Conservation (phyloP, 1,284 basidiomycete genomes). For the Tremellales sp. region DNA sequence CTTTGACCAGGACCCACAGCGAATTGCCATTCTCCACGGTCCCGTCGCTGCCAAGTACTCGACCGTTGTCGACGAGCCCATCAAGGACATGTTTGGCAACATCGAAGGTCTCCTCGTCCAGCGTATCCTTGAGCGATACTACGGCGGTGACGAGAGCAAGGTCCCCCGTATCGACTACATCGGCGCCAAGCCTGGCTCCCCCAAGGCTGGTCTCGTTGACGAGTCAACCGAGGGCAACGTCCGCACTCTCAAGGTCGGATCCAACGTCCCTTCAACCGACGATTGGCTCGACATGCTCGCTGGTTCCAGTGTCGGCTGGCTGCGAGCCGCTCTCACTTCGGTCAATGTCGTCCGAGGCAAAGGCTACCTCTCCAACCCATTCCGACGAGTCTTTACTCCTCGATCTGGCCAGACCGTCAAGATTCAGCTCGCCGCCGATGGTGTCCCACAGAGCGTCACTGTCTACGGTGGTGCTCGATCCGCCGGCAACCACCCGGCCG, state of each 20-base stretch:
- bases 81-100: constrained; percentile 84
- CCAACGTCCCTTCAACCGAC: constrained; percentile 57
- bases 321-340: constrained; percentile 77
- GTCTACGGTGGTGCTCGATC: constrained; percentile 78
- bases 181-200: constrained; percentile 53
- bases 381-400: constrained; percentile 80
- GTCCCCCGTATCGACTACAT: constrained; percentile 87
- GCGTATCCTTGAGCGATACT: constrained; percentile 75
- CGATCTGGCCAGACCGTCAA: constrained; percentile 73
- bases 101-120: constrained; percentile 74
- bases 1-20: constrained; percentile 95
- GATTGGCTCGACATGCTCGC: constrained; percentile 84
- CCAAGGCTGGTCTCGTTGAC: constrained; percentile 53
- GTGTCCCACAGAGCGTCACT: constrained; percentile 53
- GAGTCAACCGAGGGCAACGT: constrained; percentile 52
- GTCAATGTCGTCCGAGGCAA: constrained; percentile 78
- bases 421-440: constrained; percentile 53
- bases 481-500: constrained; percentile 63
- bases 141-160: constrained; percentile 70
- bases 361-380: constrained; percentile 81
- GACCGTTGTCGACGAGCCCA: constrained; percentile 84
- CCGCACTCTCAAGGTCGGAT: constrained; percentile 59
- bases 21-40: constrained; percentile 95
- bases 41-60: constrained; percentile 90
- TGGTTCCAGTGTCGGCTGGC: constrained; percentile 76